phyloP scores from a whole-genome alignment of 352 stramenopile genomes.

The Phytophthora macrochlamydospora region DNA sequence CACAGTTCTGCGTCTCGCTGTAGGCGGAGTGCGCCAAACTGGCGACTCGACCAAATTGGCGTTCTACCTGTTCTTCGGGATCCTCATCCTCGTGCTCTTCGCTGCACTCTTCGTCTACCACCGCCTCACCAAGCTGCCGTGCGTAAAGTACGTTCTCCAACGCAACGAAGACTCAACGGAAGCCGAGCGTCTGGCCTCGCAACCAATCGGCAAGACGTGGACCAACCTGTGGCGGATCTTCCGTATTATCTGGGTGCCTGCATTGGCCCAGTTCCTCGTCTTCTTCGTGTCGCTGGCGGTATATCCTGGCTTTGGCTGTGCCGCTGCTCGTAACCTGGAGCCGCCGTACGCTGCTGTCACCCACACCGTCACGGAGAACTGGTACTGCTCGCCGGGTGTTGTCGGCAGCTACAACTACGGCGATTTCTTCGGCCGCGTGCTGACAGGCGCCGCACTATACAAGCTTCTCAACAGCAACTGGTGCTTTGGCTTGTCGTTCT shows the following conservation, averaged over 20 bases:
- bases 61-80: slow-evolving; percentile 59
- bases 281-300: slow-evolving; percentile 55
- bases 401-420: slow-evolving; percentile 58
- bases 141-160: slow-evolving; percentile 46
- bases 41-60: slow-evolving; percentile 25
- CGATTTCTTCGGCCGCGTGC: slow-evolving; percentile 47
- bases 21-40: slow-evolving; percentile 40
- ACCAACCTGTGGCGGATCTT: slow-evolving; percentile 46
- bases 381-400: slow-evolving; percentile 51
- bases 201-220: slow-evolving; percentile 29
- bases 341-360: slow-evolving; percentile 12
- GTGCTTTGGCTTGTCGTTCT: slow-evolving; percentile 31
- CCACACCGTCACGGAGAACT: slow-evolving; percentile 18
- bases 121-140: slow-evolving; percentile 29
- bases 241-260: slow-evolving; percentile 48
- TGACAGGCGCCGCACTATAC: slow-evolving; percentile 42
- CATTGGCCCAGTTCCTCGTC: slow-evolving; percentile 45
- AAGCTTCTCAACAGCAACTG: slow-evolving; percentile 49
- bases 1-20: slow-evolving; percentile 47
- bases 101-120: slow-evolving; percentile 40
- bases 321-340: slow-evolving; percentile 29
- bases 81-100: slow-evolving; percentile 49
- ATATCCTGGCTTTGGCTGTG: slow-evolving; percentile 48
- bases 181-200: slow-evolving; percentile 24
- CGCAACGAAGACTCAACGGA: slow-evolving; percentile 35